These are phyloP conservation scores for Dendrobium officinale DNA, from an alignment of 106 monocot species.

Conservation along the genomic window DNA sequence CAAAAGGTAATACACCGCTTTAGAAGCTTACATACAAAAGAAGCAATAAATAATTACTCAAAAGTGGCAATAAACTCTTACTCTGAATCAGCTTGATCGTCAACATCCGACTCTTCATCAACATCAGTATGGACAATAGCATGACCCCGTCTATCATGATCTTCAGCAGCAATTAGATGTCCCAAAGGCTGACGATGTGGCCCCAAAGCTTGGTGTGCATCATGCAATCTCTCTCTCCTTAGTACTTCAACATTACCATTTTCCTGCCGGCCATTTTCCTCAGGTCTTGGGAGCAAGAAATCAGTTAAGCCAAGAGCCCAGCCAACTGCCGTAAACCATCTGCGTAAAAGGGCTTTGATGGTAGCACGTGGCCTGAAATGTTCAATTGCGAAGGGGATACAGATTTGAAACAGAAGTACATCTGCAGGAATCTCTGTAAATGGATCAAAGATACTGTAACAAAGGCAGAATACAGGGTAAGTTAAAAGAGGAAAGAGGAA, in stretches of 20 bases:
- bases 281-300: slow-evolving; percentile 70
- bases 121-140: slow-evolving; percentile 27
- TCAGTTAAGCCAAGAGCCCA: slow-evolving; percentile 97
- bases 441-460: slow-evolving; percentile 82
- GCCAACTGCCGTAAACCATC: slow-evolving; percentile 87
- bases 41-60: slow-evolving; percentile 23
- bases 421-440: slow-evolving; percentile 95
- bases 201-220: slow-evolving; percentile 37
- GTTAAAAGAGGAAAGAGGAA: neutral
- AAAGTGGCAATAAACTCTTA: slow-evolving; percentile 25
- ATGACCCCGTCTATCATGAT: slow-evolving; percentile 39
- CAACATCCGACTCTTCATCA: slow-evolving; percentile 62
- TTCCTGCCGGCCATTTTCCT: slow-evolving; percentile 60
- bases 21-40: neutral
- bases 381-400: slow-evolving; percentile 94
- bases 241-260: slow-evolving; percentile 50
- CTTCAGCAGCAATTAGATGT: slow-evolving; percentile 36
- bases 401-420: slow-evolving; percentile 95
- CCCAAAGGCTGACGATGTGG: slow-evolving; percentile 35
- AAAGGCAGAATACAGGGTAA: slow-evolving; percentile 4
- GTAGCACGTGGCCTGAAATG: slow-evolving; percentile 92
- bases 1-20: neutral
- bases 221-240: slow-evolving; percentile 44
- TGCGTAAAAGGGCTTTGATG: slow-evolving; percentile 67
- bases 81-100: slow-evolving; percentile 89